Base-by-base conservation (phyloP, 2,329 filamentous ascomycete genomes). In the Clarireedia hainanense region DNA sequence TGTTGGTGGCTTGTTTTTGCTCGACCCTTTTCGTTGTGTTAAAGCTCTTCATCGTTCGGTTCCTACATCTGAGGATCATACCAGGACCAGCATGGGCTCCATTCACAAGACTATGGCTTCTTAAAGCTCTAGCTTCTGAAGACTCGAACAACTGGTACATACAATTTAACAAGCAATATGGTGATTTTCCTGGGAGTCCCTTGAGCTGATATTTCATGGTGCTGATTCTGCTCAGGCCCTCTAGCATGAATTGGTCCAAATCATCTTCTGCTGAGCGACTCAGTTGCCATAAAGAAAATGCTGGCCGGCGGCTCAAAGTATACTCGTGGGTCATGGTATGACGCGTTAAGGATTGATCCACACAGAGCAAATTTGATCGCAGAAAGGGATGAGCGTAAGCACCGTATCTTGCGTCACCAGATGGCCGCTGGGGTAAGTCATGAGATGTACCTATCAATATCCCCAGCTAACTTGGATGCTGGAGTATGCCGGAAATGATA, bases 331-430 rank as follows among this genome's bases (percentile, higher is more conserved):
- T 43, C 58, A 14, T 64, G 62, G 60, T 64, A 80, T 62, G 69
- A 73, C 56, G 74, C 72, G 4, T 71, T 76, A 56, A 73, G 75
- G 10, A 72, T 84, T 58, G 75, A 83, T 56, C 76, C 78, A 20
- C 72, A 76, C n/a, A 69, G 74, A 27, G 76, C 81, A 59, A 80
- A 78, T 57, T 72, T 83, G 5, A 74, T 81, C 36, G 78, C 76
- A 0, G 69, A 74, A 43, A 71, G 75, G 42, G 71, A 82, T 55
- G 76, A 78, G 42, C 71, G 65, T 14, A 66, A 71, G 20, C 79
- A 76, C 64, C 66, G 63, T 36, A 64, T 37, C 36, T 37, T 56
- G 37, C 6, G 54, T 46, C 10, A 50, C 17, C 77, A 79, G 60
- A 75, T 81, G 72, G 73, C 75, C 5, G 68, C 74, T 3, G 80